Percentiles rank a stretch among this genome's conserved stretches.
Conservation (phyloP, 768 basidiomycete genomes). For the Kwoniella newhampshirensis region DNA sequence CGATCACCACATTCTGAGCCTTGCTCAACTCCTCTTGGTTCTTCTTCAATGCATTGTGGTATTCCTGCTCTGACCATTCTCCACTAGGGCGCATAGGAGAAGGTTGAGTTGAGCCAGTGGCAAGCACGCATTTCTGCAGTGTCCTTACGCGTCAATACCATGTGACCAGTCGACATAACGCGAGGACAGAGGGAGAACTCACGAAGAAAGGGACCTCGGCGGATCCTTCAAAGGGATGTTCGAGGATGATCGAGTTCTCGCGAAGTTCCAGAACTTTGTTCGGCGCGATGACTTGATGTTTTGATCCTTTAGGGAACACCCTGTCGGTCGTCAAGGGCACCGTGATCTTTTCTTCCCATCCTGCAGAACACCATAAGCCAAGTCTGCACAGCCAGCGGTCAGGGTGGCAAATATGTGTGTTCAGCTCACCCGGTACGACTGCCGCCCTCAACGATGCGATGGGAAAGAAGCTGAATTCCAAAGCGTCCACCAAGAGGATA, state of each 20-base stretch:
- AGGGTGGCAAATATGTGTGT: not conserved
- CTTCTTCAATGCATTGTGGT: conserved; percentile 24
- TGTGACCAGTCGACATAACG: no score
- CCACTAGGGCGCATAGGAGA: conserved; percentile 43
- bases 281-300: conserved; percentile 40
- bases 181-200: conserved; percentile 20
- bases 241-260: conserved; percentile 37
- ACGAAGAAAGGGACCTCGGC: conserved; percentile 44
- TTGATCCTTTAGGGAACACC: conserved; percentile 34
- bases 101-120: conserved; percentile 48
- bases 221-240: conserved; percentile 45
- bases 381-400: not conserved
- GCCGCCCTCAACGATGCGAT: conserved; percentile 42
- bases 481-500: conserved; percentile 45
- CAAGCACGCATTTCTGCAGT: conserved; percentile 40
- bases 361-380: conserved; percentile 13
- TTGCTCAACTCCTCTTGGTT: conserved; percentile 59
- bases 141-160: no score
- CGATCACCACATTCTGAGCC: conserved; percentile 61
- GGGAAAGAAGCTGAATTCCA: conserved; percentile 38
- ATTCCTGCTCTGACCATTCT: conserved; percentile 15
- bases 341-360: conserved; percentile 46
- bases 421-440: conserved; percentile 39
- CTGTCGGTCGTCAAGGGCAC: conserved; percentile 31
- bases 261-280: conserved; percentile 43